Evolutionary conservation across 768 basidiomycete species (phyloP).

Genomic region (Hortiboletus flavorubellus): DNA sequence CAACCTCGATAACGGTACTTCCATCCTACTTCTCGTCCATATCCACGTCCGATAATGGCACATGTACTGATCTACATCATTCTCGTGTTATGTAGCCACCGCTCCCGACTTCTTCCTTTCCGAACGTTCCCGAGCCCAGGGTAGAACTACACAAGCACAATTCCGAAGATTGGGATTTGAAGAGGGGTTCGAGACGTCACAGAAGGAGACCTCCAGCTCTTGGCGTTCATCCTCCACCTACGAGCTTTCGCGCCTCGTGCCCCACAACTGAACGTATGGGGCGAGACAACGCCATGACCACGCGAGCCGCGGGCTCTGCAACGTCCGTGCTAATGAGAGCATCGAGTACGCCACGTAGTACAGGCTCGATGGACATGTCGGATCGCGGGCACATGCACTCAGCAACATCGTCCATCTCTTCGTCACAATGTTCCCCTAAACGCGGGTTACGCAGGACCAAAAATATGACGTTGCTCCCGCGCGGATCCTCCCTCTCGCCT

Average conservation of each 20-base stretch:
- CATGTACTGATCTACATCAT: constrained; percentile 17
- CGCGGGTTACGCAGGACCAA: constrained; percentile 41
- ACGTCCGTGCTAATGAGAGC: constrained; percentile 23
- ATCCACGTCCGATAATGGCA: constrained; percentile 12
- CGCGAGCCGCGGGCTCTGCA: constrained; percentile 15
- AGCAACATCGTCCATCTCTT: constrained; percentile 18
- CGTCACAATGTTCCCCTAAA: constrained; percentile 26
- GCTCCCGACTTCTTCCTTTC: constrained; percentile 16
- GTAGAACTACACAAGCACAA: constrained; percentile 7
- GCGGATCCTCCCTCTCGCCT: constrained; percentile 23
- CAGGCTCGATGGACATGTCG: constrained; percentile 18
- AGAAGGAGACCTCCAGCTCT: constrained; percentile 22
- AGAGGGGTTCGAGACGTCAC: constrained; percentile 15
- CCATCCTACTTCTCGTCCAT: constrained; percentile 15
- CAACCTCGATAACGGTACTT: constrained; percentile 32
- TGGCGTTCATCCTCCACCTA: constrained; percentile 13
- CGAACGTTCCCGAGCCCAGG: constrained; percentile 11
- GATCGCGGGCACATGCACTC: constrained; percentile 14
- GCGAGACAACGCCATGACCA: constrained; percentile 3
- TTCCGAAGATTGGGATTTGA: constrained; percentile 13
- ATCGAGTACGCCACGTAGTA: constrained; percentile 19
- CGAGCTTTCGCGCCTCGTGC: constrained; percentile 14
- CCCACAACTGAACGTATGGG: constrained; percentile 4
- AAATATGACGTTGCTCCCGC: constrained; percentile 32
- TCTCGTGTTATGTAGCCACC: constrained; percentile 21